phyloP scores from a whole-genome alignment of 257 asterid species.

The Solanum sitiens region DNA sequence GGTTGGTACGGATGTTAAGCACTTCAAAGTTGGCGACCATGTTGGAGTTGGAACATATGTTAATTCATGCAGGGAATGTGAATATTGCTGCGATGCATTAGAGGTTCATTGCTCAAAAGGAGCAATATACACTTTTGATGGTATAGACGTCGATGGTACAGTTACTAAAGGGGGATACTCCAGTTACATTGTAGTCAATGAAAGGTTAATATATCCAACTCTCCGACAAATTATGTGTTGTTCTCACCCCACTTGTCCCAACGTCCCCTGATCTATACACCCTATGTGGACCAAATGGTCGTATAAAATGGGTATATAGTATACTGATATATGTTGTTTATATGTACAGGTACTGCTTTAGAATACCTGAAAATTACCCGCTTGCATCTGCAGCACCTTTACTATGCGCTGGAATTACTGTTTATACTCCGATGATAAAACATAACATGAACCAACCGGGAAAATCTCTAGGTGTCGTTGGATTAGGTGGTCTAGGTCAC shows the following conservation, averaged over 20 bases:
- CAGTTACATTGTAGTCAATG: constrained; percentile 52
- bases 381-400: constrained; percentile 75
- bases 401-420: constrained; percentile 94
- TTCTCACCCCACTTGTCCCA: neutral
- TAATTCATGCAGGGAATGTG: constrained; percentile 84
- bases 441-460: constrained; percentile 87
- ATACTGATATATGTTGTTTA: neutral
- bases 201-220: constrained; percentile 32
- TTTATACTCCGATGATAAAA: constrained; percentile 73
- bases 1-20: constrained; percentile 50
- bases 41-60: constrained; percentile 94
- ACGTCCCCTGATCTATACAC: neutral
- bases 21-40: constrained; percentile 63
- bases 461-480: constrained; percentile 79
- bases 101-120: constrained; percentile 75
- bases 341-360: constrained; percentile 60
- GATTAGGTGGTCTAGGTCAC: constrained; percentile 96
- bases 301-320: neutral
- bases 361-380: constrained; percentile 63
- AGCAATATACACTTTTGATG: constrained; percentile 45
- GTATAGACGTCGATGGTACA: constrained; percentile 70
- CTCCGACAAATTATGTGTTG: neutral
- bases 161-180: constrained; percentile 95
- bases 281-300: neutral
- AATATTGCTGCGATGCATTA: constrained; percentile 40